phyloP scores from a whole-genome alignment of 177 flowering plant species.

The Telopea speciosissima region DNA sequence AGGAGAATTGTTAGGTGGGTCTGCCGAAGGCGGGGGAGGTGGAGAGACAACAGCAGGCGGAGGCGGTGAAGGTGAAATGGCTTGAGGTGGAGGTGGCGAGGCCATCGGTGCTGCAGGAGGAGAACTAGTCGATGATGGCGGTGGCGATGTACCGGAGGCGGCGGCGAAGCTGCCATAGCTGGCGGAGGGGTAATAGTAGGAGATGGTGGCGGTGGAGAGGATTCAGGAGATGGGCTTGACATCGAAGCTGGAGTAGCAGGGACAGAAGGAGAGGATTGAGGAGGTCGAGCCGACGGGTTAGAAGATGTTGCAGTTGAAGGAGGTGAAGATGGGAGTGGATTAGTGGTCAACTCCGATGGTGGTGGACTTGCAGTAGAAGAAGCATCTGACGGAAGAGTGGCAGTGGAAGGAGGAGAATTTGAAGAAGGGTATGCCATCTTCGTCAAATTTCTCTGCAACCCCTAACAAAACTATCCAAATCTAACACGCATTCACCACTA shows the following conservation, averaged over 20 bases:
- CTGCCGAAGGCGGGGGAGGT: conserved; percentile 13
- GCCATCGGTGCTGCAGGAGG: conserved; percentile 8
- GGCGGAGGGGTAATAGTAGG: conserved; percentile 16
- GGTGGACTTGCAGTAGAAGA: not conserved
- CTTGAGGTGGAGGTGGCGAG: conserved; percentile 12
- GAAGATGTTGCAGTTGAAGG: too few relatives aligned
- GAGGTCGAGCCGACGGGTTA: too few relatives aligned
- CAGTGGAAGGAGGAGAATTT: conserved; percentile 8
- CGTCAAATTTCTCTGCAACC: not conserved
- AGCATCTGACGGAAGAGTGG: not conserved
- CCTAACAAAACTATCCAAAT: not conserved
- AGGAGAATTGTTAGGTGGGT: conserved; percentile 20
- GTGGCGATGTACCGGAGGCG: not conserved
- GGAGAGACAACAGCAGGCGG: conserved; percentile 6
- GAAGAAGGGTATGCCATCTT: conserved; percentile 9
- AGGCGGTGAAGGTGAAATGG: conserved; percentile 4
- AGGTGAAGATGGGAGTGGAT: conserved; percentile 5
- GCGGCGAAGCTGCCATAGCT: conserved; percentile 3
- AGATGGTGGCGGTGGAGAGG: conserved; percentile 7
- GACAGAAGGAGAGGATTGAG: not conserved
- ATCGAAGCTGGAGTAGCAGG: not conserved
- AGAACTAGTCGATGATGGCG: not conserved
- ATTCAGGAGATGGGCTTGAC: not conserved
- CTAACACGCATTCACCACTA: too few relatives aligned
- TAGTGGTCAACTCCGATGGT: not conserved